Conservation (phyloP, 2,329 filamentous ascomycete genomes). For the Neurospora sp. region DNA sequence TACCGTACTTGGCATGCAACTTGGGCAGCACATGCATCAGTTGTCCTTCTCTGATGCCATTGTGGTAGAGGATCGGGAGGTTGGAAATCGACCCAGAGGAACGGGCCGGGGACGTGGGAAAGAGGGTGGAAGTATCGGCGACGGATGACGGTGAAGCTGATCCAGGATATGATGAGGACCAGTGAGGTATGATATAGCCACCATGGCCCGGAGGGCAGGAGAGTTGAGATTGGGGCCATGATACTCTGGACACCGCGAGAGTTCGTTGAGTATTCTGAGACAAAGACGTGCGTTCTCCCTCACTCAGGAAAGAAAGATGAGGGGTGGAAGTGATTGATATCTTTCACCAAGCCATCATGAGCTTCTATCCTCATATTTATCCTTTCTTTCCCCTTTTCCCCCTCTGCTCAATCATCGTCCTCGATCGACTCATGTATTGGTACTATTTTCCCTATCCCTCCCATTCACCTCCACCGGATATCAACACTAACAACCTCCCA, state of each 20-base stretch:
- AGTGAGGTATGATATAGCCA: not conserved
- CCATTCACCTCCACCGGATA: not conserved
- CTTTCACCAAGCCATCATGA: not conserved
- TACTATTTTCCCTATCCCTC: too few relatives aligned
- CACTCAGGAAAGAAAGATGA: not conserved
- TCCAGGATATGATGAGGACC: not conserved
- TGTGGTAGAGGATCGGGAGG: constrained; percentile 4
- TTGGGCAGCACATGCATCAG: constrained; percentile 4
- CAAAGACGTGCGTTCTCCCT: not conserved
- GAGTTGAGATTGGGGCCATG: not conserved
- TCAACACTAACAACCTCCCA: not conserved
- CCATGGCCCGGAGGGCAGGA: not conserved
- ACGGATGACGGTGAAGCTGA: not conserved
- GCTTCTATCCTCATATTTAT: not conserved
- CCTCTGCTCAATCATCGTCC: not conserved
- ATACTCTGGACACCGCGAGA: not conserved
- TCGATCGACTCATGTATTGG: too few relatives aligned
- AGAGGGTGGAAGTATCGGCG: constrained; percentile 8
- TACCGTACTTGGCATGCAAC: constrained; percentile 8
- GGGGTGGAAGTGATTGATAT: not conserved
- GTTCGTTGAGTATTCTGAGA: not conserved
- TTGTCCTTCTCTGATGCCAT: constrained; percentile 4
- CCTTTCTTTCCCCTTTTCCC: not conserved
- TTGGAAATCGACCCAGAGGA: constrained; percentile 4
- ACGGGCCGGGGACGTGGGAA: constrained; percentile 3